phyloP scores from a whole-genome alignment of 2,329 filamentous ascomycete genomes.

The Alternaria panax region DNA sequence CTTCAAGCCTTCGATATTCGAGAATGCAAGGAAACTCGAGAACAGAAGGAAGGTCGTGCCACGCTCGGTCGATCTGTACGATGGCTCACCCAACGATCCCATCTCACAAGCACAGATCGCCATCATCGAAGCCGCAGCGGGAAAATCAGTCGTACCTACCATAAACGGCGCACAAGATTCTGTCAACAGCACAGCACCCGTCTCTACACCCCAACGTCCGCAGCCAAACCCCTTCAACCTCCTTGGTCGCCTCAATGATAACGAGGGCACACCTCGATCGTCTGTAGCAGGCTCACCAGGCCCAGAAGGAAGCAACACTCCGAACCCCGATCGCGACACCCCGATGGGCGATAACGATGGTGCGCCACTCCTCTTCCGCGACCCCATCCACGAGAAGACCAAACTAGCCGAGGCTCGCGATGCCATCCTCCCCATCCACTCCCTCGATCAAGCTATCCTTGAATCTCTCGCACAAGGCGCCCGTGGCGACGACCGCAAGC shows the following conservation, averaged over 20 bases:
- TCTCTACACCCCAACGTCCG: slow-evolving; percentile 60
- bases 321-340: slow-evolving; percentile 59
- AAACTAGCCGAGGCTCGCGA: slow-evolving; percentile 73
- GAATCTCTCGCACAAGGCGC: slow-evolving; percentile 88
- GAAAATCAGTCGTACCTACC: slow-evolving; percentile 38
- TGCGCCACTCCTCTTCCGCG: slow-evolving; percentile 49
- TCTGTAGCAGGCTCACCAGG: slow-evolving; percentile 88
- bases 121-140: slow-evolving; percentile 61
- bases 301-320: slow-evolving; percentile 82
- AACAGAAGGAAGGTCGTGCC: slow-evolving; percentile 83
- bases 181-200: slow-evolving; percentile 50
- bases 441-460: slow-evolving; percentile 88
- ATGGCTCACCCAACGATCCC: slow-evolving; percentile 90
- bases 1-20: slow-evolving; percentile 87
- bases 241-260: slow-evolving; percentile 71
- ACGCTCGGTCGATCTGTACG: slow-evolving; percentile 92
- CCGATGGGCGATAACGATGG: slow-evolving; percentile 52
- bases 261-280: slow-evolving; percentile 79
- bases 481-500: slow-evolving; percentile 88
- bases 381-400: slow-evolving; percentile 58
- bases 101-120: slow-evolving; percentile 82
- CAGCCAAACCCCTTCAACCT: slow-evolving; percentile 69
- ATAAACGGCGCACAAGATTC: slow-evolving; percentile 48
- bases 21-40: slow-evolving; percentile 78
- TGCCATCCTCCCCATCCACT: slow-evolving; percentile 78